Conservation (phyloP, 352 stramenopile species). For the Globisporangium nodosum region DNA sequence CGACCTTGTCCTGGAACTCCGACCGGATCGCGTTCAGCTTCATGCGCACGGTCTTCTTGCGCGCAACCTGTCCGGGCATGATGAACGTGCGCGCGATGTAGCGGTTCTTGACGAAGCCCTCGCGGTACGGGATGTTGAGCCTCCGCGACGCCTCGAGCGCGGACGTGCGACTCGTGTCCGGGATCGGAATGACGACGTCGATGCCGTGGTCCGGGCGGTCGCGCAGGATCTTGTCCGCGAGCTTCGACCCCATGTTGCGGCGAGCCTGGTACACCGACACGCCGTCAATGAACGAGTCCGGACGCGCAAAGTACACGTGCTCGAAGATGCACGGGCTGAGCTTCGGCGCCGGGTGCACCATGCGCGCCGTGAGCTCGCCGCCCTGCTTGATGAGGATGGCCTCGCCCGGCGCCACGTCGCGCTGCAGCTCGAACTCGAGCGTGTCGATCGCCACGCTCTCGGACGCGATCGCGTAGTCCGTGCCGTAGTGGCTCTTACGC, state of each 20-base stretch:
- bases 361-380: slow-evolving; percentile 79
- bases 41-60: slow-evolving; percentile 97
- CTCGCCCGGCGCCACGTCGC: slow-evolving; percentile 95
- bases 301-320: slow-evolving; percentile 99
- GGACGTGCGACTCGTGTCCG: slow-evolving; percentile 96
- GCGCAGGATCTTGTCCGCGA: slow-evolving; percentile 94
- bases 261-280: slow-evolving; percentile 97
- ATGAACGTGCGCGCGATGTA: slow-evolving; percentile 99
- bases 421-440: slow-evolving; percentile 94
- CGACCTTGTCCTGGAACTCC: slow-evolving; percentile 92
- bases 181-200: slow-evolving; percentile 99
- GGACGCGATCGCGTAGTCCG: slow-evolving; percentile 94
- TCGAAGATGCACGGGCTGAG: slow-evolving; percentile 99
- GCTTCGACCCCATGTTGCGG: slow-evolving; percentile 97
- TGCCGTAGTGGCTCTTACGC: slow-evolving; percentile 73
- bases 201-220: slow-evolving; percentile 91
- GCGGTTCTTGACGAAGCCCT: slow-evolving; percentile 99
- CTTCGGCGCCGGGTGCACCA: slow-evolving; percentile 63
- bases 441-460: slow-evolving; percentile 99
- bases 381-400: slow-evolving; percentile 93
- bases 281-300: slow-evolving; percentile 98
- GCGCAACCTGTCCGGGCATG: slow-evolving; percentile 96
- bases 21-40: slow-evolving; percentile 97
- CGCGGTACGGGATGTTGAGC: slow-evolving; percentile 91
- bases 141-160: slow-evolving; percentile 89